A percentile compares a stretch with the other conserved stretches of the same genome.
Evolutionary conservation across 139 green algal genomes (phyloP).

Genomic region (Chlorella sp.): DNA sequence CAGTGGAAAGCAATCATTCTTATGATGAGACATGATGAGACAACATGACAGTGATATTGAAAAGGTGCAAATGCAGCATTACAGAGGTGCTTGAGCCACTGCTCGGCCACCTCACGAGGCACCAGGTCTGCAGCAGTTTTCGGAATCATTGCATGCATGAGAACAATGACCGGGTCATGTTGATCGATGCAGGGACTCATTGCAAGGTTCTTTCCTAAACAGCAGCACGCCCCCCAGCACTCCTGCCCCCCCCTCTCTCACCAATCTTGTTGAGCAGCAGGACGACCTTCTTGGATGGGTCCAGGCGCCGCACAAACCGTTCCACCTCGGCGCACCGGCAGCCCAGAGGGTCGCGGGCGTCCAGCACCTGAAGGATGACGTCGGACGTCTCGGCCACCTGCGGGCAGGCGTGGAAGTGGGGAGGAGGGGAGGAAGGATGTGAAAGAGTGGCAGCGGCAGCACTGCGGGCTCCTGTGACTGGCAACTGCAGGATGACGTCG

Average conservation of each 20-base stretch:
- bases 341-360: constrained; percentile 92
- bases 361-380: constrained; percentile 95
- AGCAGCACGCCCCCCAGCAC: no score
- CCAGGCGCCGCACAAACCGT: constrained; percentile 78
- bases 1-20: not conserved
- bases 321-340: constrained; percentile 95
- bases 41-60: no score
- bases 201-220: no score
- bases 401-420: no score
- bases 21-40: not conserved
- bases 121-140: no score
- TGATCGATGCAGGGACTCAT: no score
- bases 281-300: constrained; percentile 92
- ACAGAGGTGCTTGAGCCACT: not conserved
- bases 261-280: constrained; percentile 99
- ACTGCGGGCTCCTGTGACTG: no score
- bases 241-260: constrained; percentile 29
- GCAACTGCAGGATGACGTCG: no score
- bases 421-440: not conserved
- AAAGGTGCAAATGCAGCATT: no score
- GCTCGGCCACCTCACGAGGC: no score
- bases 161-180: no score
- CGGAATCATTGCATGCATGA: no score
- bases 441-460: not conserved
- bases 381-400: constrained; percentile 90